A percentile compares a stretch with the other conserved stretches of the same genome.
These are phyloP conservation scores for Arachnomyces sp. DNA, from an alignment of 2,329 filamentous ascomycete species.

Conservation along the genomic window DNA sequence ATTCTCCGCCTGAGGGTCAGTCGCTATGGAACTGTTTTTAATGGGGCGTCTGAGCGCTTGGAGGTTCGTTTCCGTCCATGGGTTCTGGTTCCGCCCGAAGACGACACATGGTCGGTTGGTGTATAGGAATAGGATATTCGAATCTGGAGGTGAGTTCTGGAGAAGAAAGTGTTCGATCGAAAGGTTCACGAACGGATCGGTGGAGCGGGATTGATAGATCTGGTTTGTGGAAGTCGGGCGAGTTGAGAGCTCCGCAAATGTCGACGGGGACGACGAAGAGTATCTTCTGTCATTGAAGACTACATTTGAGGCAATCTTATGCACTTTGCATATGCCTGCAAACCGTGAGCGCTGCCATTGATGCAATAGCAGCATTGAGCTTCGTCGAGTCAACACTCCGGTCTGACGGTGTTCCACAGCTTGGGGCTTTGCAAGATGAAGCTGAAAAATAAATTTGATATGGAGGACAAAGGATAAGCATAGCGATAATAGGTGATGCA, in stretches of 20 bases:
- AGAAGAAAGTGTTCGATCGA: slow-evolving; percentile 89
- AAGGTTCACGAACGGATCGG: slow-evolving; percentile 80
- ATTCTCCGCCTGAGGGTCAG: slow-evolving; percentile 20
- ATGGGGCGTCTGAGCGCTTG: slow-evolving; percentile 43
- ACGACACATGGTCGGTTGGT: slow-evolving; percentile 80
- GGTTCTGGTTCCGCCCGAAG: slow-evolving; percentile 94
- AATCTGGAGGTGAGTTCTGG: slow-evolving; percentile 61
- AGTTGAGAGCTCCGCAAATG: slow-evolving; percentile 28
- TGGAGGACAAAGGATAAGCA: too few relatives aligned
- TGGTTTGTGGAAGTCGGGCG: slow-evolving; percentile 42
- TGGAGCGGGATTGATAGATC: slow-evolving; percentile 62
- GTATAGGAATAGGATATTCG: slow-evolving; percentile 79
- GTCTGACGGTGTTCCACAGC: too few relatives aligned
- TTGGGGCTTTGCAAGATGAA: too few relatives aligned
- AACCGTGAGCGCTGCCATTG: too few relatives aligned
- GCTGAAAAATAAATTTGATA: too few relatives aligned
- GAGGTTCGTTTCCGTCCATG: slow-evolving; percentile 86
- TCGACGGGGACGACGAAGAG: slow-evolving; percentile 20
- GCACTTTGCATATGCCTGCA: background rate
- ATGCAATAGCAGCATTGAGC: too few relatives aligned
- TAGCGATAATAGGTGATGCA: too few relatives aligned
- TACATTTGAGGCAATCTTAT: slow-evolving; percentile 3
- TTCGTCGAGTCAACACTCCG: too few relatives aligned
- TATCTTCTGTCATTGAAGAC: slow-evolving; percentile 17
- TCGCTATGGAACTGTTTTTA: slow-evolving; percentile 1